Percentiles rank a stretch among this genome's conserved stretches.
phyloP scores from a whole-genome alignment of 768 basidiomycete species.

The Multifurca ochricompacta region DNA sequence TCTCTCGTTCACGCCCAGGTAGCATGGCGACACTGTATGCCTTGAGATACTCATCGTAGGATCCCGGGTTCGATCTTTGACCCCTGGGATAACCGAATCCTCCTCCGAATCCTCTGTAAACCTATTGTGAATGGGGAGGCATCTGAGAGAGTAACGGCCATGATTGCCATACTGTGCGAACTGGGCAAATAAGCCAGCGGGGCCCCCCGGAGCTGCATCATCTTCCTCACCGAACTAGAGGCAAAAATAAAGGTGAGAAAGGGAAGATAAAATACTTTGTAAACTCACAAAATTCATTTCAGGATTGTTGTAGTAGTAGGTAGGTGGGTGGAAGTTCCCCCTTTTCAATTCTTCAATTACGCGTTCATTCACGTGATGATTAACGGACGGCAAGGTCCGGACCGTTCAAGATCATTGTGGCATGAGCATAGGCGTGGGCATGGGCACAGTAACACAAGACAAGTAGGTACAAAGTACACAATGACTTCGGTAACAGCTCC shows the following conservation, averaged over 20 bases:
- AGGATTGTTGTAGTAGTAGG: neutral
- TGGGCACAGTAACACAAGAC: too few species aligned
- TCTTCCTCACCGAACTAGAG: slow-evolving; percentile 17
- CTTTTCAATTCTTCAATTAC: neutral
- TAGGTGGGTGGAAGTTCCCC: neutral
- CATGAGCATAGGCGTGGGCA: too few species aligned
- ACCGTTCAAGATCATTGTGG: too few species aligned
- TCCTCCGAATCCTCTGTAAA: slow-evolving; percentile 44
- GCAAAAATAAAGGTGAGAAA: neutral
- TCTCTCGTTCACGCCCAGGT: slow-evolving; percentile 75
- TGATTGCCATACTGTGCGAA: slow-evolving; percentile 46
- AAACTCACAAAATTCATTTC: slow-evolving; percentile 13
- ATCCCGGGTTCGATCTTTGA: slow-evolving; percentile 48
- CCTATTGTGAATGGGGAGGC: slow-evolving; percentile 3
- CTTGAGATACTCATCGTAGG: slow-evolving; percentile 89
- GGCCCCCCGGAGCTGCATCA: slow-evolving; percentile 33
- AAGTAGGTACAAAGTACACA: neutral
- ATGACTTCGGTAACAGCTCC: slow-evolving; percentile 27
- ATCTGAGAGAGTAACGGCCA: neutral
- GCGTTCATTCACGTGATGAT: slow-evolving; percentile 15
- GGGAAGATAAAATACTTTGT: neutral
- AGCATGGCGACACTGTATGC: slow-evolving; percentile 96
- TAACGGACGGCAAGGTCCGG: neutral
- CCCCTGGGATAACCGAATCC: slow-evolving; percentile 40
- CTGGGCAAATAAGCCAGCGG: slow-evolving; percentile 57